A percentile compares a stretch with the other conserved stretches of the same genome.
Conservation (phyloP, 1,284 basidiomycete species). For the Trichosporon sp. region DNA sequence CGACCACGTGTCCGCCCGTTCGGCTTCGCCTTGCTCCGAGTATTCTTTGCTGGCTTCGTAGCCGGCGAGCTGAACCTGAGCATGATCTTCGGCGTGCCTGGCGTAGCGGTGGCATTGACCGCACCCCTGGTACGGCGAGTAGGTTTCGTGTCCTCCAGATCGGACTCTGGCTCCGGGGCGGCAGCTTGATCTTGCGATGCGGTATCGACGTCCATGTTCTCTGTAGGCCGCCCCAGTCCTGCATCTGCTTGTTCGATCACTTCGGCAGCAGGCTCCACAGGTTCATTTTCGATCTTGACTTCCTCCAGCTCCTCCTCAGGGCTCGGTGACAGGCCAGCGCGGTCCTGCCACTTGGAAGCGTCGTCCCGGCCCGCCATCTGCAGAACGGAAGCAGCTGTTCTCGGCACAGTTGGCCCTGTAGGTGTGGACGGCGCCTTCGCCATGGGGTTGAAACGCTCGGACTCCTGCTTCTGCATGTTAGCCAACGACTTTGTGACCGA, state of each 20-base stretch:
- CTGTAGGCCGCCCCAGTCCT: background rate
- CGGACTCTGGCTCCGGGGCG: background rate
- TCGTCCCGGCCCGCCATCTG: slow-evolving; percentile 25
- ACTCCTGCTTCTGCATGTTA: slow-evolving; percentile 26
- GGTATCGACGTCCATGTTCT: background rate
- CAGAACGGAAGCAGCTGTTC: slow-evolving; percentile 28
- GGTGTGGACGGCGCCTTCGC: slow-evolving; percentile 16
- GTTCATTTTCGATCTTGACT: background rate
- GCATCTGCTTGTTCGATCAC: background rate
- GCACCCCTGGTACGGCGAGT: background rate
- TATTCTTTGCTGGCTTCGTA: background rate
- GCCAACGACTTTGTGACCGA: background rate
- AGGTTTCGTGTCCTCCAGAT: no score
- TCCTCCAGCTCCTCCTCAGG: background rate
- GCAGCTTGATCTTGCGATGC: background rate
- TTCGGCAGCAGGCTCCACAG: background rate
- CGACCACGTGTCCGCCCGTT: slow-evolving; percentile 3
- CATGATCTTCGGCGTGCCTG: background rate
- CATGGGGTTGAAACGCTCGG: slow-evolving; percentile 31
- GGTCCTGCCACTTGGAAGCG: slow-evolving; percentile 15
- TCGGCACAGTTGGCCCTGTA: background rate
- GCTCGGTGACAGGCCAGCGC: background rate
- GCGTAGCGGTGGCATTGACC: background rate
- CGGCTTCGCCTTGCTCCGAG: background rate
- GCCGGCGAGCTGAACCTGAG: background rate